A percentile compares a stretch with the other conserved stretches of the same genome.
These are phyloP conservation scores for Debaryomyces tyrocola DNA, from an alignment of 805 yeast species.

Conservation along the genomic window DNA sequence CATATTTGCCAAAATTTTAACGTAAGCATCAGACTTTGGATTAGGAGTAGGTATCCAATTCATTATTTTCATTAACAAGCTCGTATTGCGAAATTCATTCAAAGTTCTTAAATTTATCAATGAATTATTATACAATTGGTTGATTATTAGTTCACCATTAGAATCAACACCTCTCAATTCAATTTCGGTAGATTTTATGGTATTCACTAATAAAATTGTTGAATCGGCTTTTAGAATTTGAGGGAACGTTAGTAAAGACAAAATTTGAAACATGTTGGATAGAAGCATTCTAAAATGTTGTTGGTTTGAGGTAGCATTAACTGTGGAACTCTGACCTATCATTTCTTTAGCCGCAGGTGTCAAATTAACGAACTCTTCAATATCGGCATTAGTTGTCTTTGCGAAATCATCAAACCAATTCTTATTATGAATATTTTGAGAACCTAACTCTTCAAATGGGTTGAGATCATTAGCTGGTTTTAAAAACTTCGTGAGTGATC, in stretches of 20 bases:
- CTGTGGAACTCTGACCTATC: constrained; percentile 18
- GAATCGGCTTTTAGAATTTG: constrained; percentile 36
- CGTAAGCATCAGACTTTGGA: constrained; percentile 28
- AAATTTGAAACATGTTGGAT: constrained; percentile 34
- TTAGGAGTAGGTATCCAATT: constrained; percentile 34
- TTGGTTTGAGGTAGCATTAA: constrained; percentile 13
- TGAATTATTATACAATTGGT: constrained; percentile 62
- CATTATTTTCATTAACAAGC: constrained; percentile 30
- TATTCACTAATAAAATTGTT: constrained; percentile 46
- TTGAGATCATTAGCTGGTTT: constrained; percentile 7
- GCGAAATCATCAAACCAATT: constrained; percentile 28
- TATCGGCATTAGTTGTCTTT: constrained; percentile 17
- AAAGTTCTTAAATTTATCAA: constrained; percentile 57
- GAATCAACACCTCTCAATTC: constrained; percentile 54
- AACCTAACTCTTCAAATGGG: constrained; percentile 14
- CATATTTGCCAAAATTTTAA: constrained; percentile 34
- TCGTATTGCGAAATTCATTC: constrained; percentile 39
- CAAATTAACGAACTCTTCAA: constrained; percentile 23
- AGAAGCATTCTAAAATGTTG: constrained; percentile 28
- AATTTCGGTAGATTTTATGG: constrained; percentile 66
- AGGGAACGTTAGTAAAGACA: constrained; percentile 39
- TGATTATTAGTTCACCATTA: constrained; percentile 45
- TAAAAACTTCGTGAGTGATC: constrained; percentile 24
- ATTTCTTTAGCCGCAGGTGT: constrained; percentile 27
- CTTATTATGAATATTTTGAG: constrained; percentile 13